Evolutionary conservation across 2,329 filamentous ascomycete species (phyloP).

Genomic region (Juglanconis oblonga): DNA sequence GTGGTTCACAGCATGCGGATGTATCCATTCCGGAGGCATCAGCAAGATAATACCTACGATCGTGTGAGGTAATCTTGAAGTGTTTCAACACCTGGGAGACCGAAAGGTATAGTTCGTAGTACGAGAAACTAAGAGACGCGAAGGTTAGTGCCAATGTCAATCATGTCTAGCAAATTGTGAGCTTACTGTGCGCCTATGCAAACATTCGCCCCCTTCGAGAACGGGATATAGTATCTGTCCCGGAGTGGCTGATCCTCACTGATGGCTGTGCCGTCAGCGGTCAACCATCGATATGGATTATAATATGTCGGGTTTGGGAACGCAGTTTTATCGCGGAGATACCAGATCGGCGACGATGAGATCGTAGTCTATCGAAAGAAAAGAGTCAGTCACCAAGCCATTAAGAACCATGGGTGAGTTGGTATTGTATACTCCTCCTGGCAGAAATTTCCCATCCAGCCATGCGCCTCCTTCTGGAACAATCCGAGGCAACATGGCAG

Average conservation of each 20-base stretch:
- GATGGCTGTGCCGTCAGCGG: slow-evolving; percentile 1
- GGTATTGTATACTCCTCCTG: slow-evolving; percentile 19
- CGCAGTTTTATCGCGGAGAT: slow-evolving; percentile 25
- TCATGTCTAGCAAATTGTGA: neutral
- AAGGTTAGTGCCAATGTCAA: neutral
- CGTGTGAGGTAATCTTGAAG: slow-evolving; percentile 1
- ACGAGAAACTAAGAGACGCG: slow-evolving; percentile 1
- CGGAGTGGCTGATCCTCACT: slow-evolving; percentile 18
- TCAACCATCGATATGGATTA: slow-evolving; percentile 26
- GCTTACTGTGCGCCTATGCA: slow-evolving; percentile 29
- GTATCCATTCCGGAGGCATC: too few species aligned
- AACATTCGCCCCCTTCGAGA: slow-evolving; percentile 27
- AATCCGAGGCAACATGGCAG: slow-evolving; percentile 27
- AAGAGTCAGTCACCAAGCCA: neutral
- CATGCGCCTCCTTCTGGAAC: slow-evolving; percentile 24
- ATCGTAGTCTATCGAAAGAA: slow-evolving; percentile 21
- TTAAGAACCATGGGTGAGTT: neutral
- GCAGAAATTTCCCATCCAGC: slow-evolving; percentile 22
- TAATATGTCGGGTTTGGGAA: slow-evolving; percentile 25
- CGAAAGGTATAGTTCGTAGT: slow-evolving; percentile 7
- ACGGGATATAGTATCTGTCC: slow-evolving; percentile 28
- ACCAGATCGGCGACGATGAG: slow-evolving; percentile 29
- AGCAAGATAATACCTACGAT: neutral
- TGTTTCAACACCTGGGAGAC: neutral
- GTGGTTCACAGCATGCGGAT: neutral